Percentiles rank a stretch among this genome's conserved stretches.
phyloP scores from a whole-genome alignment of 2,329 filamentous ascomycete genomes.

The Stemphylium vesicarium region DNA sequence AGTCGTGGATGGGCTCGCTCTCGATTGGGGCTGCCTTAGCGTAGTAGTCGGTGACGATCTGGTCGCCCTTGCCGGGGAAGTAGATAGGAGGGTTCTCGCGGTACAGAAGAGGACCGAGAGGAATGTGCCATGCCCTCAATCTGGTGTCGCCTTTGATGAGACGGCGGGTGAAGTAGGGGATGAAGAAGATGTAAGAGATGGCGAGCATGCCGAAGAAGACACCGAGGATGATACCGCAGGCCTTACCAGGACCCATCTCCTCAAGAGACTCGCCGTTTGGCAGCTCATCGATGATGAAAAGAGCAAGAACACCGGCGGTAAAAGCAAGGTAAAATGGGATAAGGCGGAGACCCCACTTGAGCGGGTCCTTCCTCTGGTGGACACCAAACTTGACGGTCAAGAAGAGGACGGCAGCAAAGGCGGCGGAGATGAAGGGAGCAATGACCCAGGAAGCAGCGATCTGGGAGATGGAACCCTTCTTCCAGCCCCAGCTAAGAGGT shows the following conservation, averaged over 20 bases:
- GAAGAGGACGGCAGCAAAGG: conserved; percentile 59
- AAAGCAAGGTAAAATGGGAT: conserved; percentile 58
- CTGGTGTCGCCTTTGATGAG: conserved; percentile 35
- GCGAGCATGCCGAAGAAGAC: conserved; percentile 33
- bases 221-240: conserved; percentile 36
- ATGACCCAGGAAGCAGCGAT: conserved; percentile 58
- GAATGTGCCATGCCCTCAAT: conserved; percentile 33
- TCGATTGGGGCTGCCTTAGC: conserved; percentile 33
- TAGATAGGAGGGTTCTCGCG: conserved; percentile 52
- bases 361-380: conserved; percentile 56
- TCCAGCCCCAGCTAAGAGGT: conserved; percentile 36
- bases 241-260: conserved; percentile 40
- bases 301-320: conserved; percentile 57
- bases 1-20: background rate
- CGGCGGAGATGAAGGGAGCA: conserved; percentile 56
- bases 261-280: conserved; percentile 42
- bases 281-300: conserved; percentile 65
- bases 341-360: conserved; percentile 58
- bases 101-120: conserved; percentile 50
- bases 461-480: conserved; percentile 36
- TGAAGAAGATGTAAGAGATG: conserved; percentile 37
- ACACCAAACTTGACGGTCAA: conserved; percentile 58
- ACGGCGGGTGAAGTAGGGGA: conserved; percentile 38
- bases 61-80: conserved; percentile 49
- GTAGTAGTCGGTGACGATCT: conserved; percentile 52